Base-by-base conservation (phyloP, 805 yeast species). In the Nakazawaea sp. region DNA sequence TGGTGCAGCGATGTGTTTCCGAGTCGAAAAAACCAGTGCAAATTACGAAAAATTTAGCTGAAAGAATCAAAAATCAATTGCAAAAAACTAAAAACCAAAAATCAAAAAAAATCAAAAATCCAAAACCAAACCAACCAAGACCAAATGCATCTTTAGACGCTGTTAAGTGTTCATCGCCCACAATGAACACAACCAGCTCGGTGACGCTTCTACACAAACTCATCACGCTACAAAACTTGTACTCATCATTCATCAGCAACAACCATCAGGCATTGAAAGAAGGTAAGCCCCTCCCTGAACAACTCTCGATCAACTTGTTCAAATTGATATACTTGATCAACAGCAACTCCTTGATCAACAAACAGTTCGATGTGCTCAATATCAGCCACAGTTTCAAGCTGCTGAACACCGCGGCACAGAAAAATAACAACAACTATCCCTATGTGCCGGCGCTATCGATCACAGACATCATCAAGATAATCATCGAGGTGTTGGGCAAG, bases 181-280 rank as follows among this genome's bases (percentile, higher is more conserved):
- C 24, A 12, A 39, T 39, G 42, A 39, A 39, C 26, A 26, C 38
- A 3, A 29, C 38, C 11, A 18, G 33, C 17, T 31, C 37, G 32
- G 58, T 59, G 23, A 55, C 63, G 4, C 48, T 51, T 6, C 45
- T 59, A 19, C 62, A 58, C 36, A 58, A 59, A 43, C 55, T 59
- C 8, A 60, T 59, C 19, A 59, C 64, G 5, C 45, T 59, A 21
- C 64, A 59, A 36, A 61, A 59, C 34, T 53, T 59, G 4, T 58
- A 59, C 33, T 58, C 62, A 4, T 33, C 42, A 4, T 15, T 46
- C 59, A 35, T 59, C 52, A 40, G 43, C 53, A 32, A 59, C 61
- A 18, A 37, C 24, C 58, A 60, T 8, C 53, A 30, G 21, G 36
- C 36, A 9, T 24, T 34, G 23, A 39, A 55, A 26, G 59, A 56